Conservation (phyloP, 179 eudicot species). For the Patellifolia procumbens region DNA sequence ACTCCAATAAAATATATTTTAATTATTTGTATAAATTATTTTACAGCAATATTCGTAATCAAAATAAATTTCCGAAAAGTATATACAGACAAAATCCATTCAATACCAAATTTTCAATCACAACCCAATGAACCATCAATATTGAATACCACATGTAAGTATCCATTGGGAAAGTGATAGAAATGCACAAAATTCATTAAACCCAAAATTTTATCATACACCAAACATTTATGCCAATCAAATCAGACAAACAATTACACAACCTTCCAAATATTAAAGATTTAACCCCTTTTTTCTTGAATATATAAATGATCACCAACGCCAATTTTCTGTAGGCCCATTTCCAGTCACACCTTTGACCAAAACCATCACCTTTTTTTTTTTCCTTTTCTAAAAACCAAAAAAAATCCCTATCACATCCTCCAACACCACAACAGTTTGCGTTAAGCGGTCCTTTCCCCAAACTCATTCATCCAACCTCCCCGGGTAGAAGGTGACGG, state of each 20-base stretch:
- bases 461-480: too few relatives aligned
- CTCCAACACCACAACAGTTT: slow-evolving; percentile 7
- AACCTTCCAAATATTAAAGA: slow-evolving; percentile 5
- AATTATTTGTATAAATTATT: too few relatives aligned
- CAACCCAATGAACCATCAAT: too few relatives aligned
- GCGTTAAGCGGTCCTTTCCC: neutral
- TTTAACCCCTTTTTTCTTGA: neutral
- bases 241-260: slow-evolving; percentile 16
- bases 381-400: neutral
- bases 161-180: slow-evolving; percentile 5
- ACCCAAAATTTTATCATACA: neutral
- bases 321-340: slow-evolving; percentile 7
- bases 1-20: too few relatives aligned
- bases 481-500: too few relatives aligned
- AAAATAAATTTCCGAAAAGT: too few relatives aligned
- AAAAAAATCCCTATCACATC: slow-evolving; percentile 12
- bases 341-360: slow-evolving; percentile 23
- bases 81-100: too few relatives aligned
- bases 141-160: neutral
- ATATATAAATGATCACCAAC: neutral
- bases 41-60: too few relatives aligned
- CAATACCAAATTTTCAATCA: too few relatives aligned
- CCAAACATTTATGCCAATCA: slow-evolving; percentile 24
- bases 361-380: neutral
- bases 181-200: slow-evolving; percentile 12